phyloP scores from a whole-genome alignment of 345 rosid genomes.

The Lepidium aucheri region DNA sequence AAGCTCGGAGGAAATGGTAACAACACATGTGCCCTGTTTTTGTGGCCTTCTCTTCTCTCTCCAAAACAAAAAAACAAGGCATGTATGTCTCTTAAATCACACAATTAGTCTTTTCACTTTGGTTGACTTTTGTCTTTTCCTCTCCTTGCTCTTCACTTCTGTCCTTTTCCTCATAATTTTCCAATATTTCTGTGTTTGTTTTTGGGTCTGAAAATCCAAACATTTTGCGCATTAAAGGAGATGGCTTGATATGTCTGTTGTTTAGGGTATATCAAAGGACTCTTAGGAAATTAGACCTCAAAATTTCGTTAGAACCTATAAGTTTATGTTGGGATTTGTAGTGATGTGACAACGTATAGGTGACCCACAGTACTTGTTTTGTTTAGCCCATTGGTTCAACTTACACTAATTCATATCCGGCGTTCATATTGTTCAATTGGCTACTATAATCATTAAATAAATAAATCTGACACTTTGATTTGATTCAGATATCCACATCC shows the following conservation, averaged over 20 bases:
- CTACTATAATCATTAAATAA: neutral
- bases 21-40: slow-evolving; percentile 28
- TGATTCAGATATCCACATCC: neutral
- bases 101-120: slow-evolving; percentile 20
- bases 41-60: slow-evolving; percentile 6
- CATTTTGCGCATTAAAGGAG: slow-evolving; percentile 21
- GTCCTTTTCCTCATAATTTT: slow-evolving; percentile 8
- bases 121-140: slow-evolving; percentile 27
- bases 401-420: neutral
- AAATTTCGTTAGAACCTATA: slow-evolving; percentile 11
- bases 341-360: slow-evolving; percentile 20
- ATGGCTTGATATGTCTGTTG: slow-evolving; percentile 22
- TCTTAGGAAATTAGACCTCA: neutral
- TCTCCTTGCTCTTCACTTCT: neutral
- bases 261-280: slow-evolving; percentile 14
- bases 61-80: slow-evolving; percentile 5
- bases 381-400: slow-evolving; percentile 25
- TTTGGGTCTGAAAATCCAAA: slow-evolving; percentile 14
- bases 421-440: neutral
- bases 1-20: neutral
- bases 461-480: slow-evolving; percentile 9
- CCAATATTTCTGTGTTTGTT: neutral
- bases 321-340: slow-evolving; percentile 2
- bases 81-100: slow-evolving; percentile 17
- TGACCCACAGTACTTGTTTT: slow-evolving; percentile 15